Evolutionary conservation across 176 grass and related monocot species (phyloP), one percentile per base, ranked within the genome.

Genomic region (Leersia perrieri): DNA sequence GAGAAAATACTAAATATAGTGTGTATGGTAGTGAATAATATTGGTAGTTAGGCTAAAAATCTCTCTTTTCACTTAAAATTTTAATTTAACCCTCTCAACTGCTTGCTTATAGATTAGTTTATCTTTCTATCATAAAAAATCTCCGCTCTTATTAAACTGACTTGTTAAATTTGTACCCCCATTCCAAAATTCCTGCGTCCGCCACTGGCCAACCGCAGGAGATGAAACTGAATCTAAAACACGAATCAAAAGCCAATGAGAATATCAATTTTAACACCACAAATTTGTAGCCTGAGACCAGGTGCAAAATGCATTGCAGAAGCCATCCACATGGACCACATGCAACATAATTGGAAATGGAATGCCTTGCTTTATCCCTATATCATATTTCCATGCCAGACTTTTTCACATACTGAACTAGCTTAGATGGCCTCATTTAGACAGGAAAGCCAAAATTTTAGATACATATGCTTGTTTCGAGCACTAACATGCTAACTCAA

Each of bases 401-500:
- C 77, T 39, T 81, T 72, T 31, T 76, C 25, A 36, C 64, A 70
- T 18, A 70, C 25, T 47, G 76, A 82, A 39, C 57, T 72, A 81
- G 45, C 70, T 87, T 77, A 38, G 33, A 72, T 77, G 28, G 68
- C 75, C 67, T 88, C 72, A 60, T 77, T 81, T 85, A 45, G 35
- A 77, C 9, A 77, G 33, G 36, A 31, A 73, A 71, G n/a, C 32
- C 35, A 49, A 85, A 75, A 82, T 49, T 22, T 60, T 58, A 78
- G 25, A 77, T 82, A 73, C 77, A 86, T 60, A 82, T 49, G 61
- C 39, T 80, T 85, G 40, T 71, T 76, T 41, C 5, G 63, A 63
- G 69, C 53, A 53, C 51, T 80, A 80, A 68, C 26, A 77, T 60
- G 47, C 73, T 89, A 90, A 28, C 66, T 73, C 72, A 70, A 23